Percentiles rank a stretch among this genome's conserved stretches.
Conservation (phyloP, 768 basidiomycete genomes). For the Russula ochroleuca region DNA sequence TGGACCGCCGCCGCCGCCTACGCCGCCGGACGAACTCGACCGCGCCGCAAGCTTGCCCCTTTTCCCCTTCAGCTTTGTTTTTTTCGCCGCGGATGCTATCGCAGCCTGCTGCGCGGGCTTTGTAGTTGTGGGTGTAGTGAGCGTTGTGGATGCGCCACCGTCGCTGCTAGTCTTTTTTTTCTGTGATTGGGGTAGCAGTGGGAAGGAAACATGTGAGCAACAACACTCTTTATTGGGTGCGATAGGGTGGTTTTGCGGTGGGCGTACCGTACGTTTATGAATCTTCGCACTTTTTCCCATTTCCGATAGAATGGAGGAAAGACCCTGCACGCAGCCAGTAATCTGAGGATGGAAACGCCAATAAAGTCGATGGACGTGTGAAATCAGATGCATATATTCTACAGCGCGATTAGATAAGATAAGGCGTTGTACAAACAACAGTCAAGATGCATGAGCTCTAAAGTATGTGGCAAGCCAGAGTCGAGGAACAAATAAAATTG, state of each 20-base stretch:
- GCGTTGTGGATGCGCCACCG: conserved; percentile 12
- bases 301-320: not conserved
- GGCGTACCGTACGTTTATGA: conserved; percentile 54
- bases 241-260: not conserved
- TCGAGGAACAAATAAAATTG: not conserved
- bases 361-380: not conserved
- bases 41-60: not conserved
- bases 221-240: not conserved
- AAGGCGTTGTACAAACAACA: conserved; percentile 9
- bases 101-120: conserved; percentile 28
- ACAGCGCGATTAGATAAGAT: conserved; percentile 16
- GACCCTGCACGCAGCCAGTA: not conserved
- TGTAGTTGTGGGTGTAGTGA: conserved; percentile 16
- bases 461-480: not conserved
- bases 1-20: not conserved
- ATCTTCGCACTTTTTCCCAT: conserved; percentile 69
- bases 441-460: conserved; percentile 2
- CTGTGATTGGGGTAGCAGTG: not conserved
- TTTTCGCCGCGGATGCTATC: conserved; percentile 37
- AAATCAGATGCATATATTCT: not conserved
- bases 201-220: not conserved
- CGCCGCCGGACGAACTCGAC: conserved; percentile 25
- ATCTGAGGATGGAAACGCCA: not conserved
- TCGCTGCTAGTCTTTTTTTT: conserved; percentile 30
- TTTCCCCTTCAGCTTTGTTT: conserved; percentile 38